These are phyloP conservation scores for Ulvella scutata DNA, from an alignment of 139 green algal species.

Conservation along the genomic window DNA sequence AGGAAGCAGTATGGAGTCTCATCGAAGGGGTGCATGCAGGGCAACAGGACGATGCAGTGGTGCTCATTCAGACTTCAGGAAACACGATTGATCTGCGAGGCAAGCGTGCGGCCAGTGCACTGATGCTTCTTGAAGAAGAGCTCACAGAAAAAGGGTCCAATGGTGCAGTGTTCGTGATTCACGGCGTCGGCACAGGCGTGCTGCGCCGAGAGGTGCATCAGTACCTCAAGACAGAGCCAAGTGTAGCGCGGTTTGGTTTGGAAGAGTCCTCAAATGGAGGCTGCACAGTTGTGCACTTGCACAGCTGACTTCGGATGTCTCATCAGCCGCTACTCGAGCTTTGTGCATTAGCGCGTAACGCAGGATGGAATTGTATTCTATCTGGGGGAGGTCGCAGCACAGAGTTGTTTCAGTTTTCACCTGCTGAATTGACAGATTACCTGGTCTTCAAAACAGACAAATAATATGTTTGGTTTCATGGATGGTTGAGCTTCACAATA, in stretches of 20 bases:
- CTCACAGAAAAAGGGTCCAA: neutral
- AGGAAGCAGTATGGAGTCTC: neutral
- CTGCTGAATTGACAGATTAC: no score
- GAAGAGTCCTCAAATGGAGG: slow-evolving; percentile 13
- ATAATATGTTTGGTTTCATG: no score
- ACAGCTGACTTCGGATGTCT: no score
- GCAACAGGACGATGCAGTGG: neutral
- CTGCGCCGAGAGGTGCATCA: slow-evolving; percentile 18
- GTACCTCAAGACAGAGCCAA: neutral
- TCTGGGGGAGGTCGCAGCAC: no score
- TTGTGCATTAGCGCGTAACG: no score
- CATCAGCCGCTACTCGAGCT: no score
- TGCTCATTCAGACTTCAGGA: slow-evolving; percentile 16
- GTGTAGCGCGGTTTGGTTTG: slow-evolving; percentile 13
- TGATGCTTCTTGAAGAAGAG: neutral
- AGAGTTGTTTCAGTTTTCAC: no score
- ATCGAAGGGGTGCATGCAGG: neutral
- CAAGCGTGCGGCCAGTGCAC: slow-evolving; percentile 6
- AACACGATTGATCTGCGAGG: slow-evolving; percentile 38
- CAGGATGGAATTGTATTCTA: no score
- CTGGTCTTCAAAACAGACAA: no score
- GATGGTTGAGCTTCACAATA: no score
- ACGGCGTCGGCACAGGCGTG: slow-evolving; percentile 26
- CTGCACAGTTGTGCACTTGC: slow-evolving; percentile 15
- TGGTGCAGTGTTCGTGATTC: slow-evolving; percentile 27